Base-by-base conservation (phyloP, 1,284 basidiomycete genomes). In the Apiotrichum gamsii region DNA sequence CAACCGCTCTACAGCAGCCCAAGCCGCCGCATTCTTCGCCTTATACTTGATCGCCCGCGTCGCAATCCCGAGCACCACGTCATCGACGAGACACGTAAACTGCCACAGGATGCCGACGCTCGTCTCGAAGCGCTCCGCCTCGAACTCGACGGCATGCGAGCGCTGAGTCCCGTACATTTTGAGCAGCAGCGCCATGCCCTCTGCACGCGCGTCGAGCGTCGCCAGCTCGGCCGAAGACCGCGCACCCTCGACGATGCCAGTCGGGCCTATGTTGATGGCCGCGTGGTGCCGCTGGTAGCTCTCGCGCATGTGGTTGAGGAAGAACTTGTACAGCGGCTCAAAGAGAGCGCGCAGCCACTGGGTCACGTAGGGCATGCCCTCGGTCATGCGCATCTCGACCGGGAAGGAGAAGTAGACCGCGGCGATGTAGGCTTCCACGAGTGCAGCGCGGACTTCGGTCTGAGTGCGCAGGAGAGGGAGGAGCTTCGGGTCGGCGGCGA, bases 381-480 rank as follows among this genome's bases (percentile, higher is more conserved):
- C 46, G 2, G 47, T 51, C 19, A 51, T 21, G 15, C 61, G 52
- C 6, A 56, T 43, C n/a, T 49, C 49, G 31, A 50, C 10, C 0
- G 63, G 57, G 37, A 46, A 61, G 10, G 67, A 68, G 45, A 65
- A 60, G 57, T 67, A 68, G 9, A 69, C 23, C 3, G 51, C 68
- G 34, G 68, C 67, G 28, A 70, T 68, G 51, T 69, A 70, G 2
- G 68, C 65, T 51, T 70, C 68, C 31, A 70, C 45, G n/a, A 70
- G 52, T 1, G 68, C 68, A 3, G 68, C 67, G 36, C 67, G 55
- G 39, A 67, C 57, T 49, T 70, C 67, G 14, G 62, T 65, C 51
- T 65, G 59, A 6, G 60, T 61, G 31, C 61, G 56, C 4, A 70
- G 60, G 8, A 64, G 51, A 5, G 63, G 62, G 1, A 64, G 57